Conservation (phyloP, 2,329 filamentous ascomycete genomes). For the Pseudogymnoascus sp. region DNA sequence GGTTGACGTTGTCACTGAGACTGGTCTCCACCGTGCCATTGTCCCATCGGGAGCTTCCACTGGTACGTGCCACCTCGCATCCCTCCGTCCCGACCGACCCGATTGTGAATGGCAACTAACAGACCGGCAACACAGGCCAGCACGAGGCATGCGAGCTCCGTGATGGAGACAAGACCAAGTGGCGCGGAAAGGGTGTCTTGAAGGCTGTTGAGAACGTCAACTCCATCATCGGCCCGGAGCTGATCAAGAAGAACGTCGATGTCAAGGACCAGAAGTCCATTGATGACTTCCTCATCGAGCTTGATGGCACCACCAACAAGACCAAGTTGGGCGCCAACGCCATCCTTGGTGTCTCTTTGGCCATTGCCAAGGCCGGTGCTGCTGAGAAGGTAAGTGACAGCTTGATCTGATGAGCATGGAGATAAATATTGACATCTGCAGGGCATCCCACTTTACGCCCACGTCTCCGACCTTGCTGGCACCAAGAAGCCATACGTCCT, state of each 20-base stretch:
- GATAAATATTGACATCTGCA: slow-evolving; percentile 23
- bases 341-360: slow-evolving; percentile 78
- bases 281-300: slow-evolving; percentile 77
- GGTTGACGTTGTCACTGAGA: slow-evolving; percentile 94
- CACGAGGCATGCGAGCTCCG: slow-evolving; percentile 89
- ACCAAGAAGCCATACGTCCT: slow-evolving; percentile 90
- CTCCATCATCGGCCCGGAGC: slow-evolving; percentile 66
- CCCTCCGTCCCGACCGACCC: slow-evolving; percentile 18
- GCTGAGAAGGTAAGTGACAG: slow-evolving; percentile 63
- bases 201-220: slow-evolving; percentile 87
- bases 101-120: slow-evolving; percentile 13
- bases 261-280: slow-evolving; percentile 81
- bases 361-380: slow-evolving; percentile 80
- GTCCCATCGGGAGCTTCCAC: slow-evolving; percentile 95
- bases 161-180: slow-evolving; percentile 81
- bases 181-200: slow-evolving; percentile 79
- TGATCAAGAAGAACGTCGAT: slow-evolving; percentile 77
- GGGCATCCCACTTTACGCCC: slow-evolving; percentile 78
- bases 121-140: slow-evolving; percentile 51
- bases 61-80: slow-evolving; percentile 47
- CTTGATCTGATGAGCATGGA: slow-evolving; percentile 13
- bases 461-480: slow-evolving; percentile 79
- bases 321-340: slow-evolving; percentile 82
- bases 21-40: slow-evolving; percentile 92
- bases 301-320: slow-evolving; percentile 82